Evolutionary conservation across 148 eudicot genomes (phyloP).

Genomic region (Spergularia bocconei): DNA sequence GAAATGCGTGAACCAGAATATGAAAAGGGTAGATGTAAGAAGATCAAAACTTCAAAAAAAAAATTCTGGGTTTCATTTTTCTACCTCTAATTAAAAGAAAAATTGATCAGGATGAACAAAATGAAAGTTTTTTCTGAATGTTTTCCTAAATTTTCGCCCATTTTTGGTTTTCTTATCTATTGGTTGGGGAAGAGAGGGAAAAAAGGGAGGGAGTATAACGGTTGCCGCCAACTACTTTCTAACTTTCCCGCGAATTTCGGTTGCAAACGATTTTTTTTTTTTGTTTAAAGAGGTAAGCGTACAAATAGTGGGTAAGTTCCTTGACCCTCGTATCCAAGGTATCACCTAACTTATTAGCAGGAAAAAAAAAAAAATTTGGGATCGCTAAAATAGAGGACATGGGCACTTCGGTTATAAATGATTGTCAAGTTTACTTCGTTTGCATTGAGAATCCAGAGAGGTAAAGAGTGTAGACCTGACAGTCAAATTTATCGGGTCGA

Average conservation of each 20-base stretch:
- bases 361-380: no score
- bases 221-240: conserved; percentile 2
- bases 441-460: no score
- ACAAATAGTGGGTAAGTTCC: no score
- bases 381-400: no score
- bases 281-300: no score
- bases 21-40: not conserved
- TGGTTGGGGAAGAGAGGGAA: not conserved
- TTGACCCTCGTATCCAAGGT: no score
- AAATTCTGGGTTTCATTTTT: not conserved
- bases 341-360: no score
- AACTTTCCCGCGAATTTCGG: conserved; percentile 23
- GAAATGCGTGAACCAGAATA: conserved; percentile 10
- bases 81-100: not conserved
- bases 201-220: conserved; percentile 16
- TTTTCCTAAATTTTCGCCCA: not conserved
- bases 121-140: not conserved
- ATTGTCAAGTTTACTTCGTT: no score
- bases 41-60: not conserved
- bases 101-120: not conserved
- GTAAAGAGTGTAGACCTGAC: no score
- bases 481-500: no score
- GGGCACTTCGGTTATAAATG: not conserved
- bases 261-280: not conserved
- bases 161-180: not conserved